Evolutionary conservation across 495 filamentous ascomycete genomes (phyloP).

Genomic region (Talaromyces trachyspermus): DNA sequence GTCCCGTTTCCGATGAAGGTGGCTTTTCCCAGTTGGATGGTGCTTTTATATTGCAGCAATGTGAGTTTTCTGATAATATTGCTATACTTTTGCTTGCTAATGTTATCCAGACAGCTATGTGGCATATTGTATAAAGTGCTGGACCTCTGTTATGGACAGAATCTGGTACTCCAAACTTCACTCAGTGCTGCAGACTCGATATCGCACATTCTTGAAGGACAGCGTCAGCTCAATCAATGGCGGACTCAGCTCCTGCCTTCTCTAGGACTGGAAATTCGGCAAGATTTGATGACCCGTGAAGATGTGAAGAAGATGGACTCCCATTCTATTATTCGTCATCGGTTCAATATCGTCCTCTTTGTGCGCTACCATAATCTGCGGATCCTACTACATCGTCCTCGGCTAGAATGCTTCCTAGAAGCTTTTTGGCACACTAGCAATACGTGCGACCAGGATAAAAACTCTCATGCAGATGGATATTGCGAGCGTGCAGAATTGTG

Average conservation of each 20-base stretch:
- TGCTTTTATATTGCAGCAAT: slow-evolving; percentile 31
- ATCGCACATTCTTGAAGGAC: slow-evolving; percentile 5
- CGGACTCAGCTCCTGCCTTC: slow-evolving; percentile 8
- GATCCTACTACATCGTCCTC: slow-evolving; percentile 8
- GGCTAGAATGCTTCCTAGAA: slow-evolving; percentile 10
- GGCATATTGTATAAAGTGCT: slow-evolving; percentile 21
- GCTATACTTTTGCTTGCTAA: neutral
- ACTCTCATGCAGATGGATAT: slow-evolving; percentile 21
- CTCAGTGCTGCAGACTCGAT: slow-evolving; percentile 5
- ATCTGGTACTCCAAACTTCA: slow-evolving; percentile 18
- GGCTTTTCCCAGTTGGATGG: slow-evolving; percentile 7
- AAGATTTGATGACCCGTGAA: neutral
- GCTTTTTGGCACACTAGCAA: slow-evolving; percentile 16
- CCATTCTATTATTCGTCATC: slow-evolving; percentile 5
- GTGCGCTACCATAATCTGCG: slow-evolving; percentile 11
- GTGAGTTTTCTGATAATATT: slow-evolving; percentile 14
- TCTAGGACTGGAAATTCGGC: slow-evolving; percentile 6
- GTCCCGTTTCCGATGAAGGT: neutral
- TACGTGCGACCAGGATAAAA: slow-evolving; percentile 13
- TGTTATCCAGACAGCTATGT: slow-evolving; percentile 12
- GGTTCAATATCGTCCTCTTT: slow-evolving; percentile 9
- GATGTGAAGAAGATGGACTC: slow-evolving; percentile 6
- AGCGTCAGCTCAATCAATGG: neutral
- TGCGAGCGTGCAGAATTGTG: slow-evolving; percentile 26
- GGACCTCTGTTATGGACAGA: slow-evolving; percentile 24